Base-by-base conservation (phyloP, 768 basidiomycete species). In the Collybia nuda region DNA sequence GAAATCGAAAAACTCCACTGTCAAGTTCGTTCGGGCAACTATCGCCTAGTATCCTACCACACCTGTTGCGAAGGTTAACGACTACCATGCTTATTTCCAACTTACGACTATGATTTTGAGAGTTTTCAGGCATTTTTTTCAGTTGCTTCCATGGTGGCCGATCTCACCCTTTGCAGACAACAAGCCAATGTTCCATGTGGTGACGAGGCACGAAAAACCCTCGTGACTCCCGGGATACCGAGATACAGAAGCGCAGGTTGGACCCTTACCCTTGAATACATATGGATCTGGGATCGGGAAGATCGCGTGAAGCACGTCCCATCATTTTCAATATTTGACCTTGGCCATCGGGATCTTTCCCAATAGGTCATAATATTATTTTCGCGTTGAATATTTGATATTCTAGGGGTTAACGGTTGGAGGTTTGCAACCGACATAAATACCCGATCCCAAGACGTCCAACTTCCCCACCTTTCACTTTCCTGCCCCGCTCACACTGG, bases 291-390 rank as follows among this genome's bases (percentile, higher is more conserved):
- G 41, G 47, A 51, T 46, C 50, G 5, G 50, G 51, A 35, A 45
- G 47, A 32, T 40, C 38, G 38, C 39, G 47, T 43, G 21, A 50
- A 40, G 43, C 37, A 40, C 15, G 37, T 14, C 44, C 41, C 35
- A 44, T 53, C 46, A 53, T 48, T 53, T 53, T 52, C 50, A 44
- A n/a, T 17, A 32, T 49, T 37, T 19, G 38, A 35, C 37, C 51
- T 37, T 53, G 40, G 46, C 36, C 39, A 17, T 36, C 18, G 18
- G 24, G 35, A 43, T 5, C 26, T 40, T n/a, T 45, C 47, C 37
- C 29, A 24, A 44, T 43, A 18, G 15, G 12, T 6, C 40, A 24
- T 44, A 18, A 28, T 12, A 26, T 44, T 24, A 7, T 44, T 28
- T 44, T 44, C 14, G 19, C 19, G 14, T 14, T 44, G 22, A 44